Base-by-base conservation (phyloP, 2,329 filamentous ascomycete genomes). In the Arthroderma sp. region DNA sequence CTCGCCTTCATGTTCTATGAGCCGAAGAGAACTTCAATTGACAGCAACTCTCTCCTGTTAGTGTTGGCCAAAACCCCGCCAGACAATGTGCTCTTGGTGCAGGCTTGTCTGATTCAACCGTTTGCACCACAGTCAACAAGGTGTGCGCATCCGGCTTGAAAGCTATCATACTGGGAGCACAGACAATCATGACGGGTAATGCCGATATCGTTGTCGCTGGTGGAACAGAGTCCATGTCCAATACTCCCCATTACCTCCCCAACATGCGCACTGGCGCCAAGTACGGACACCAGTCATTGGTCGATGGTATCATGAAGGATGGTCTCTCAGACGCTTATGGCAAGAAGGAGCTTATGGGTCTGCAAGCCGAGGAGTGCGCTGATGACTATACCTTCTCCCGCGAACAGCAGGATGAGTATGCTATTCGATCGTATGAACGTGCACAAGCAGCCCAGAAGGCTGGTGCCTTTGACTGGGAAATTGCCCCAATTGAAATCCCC, bases 191-290 rank as follows among this genome's bases (percentile, higher is more conserved):
- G 65, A 94, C 88, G 44, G 89, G 91, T 55, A 94, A 86, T 62
- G 89, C 89, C 52, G 81, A 85, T 56, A 81, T 95, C 53, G 80
- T 98, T 52, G 86, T 98, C 48, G 91, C 88, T 53, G 91, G 88
- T 61, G 91, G 91, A 56, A 80, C 89, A 55, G 91, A 98, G 73
- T 94, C 87, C 73, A 98, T 98, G 91, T 94, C 88, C 61, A 96
- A 96, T 72, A 75, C 83, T 44, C 91, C 91, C 42, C 88, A 98
- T 73, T 98, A 98, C 73, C 82, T 95, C 43, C 84, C 87, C 52
- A 84, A 73, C 65, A 74, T 94, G 56, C 84, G 91, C 64, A 82
- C 69, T 53, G 91, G 91, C 55, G 80, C 83, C 66, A 96, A 96
- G 71, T 98, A 93, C 67, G 91, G 91, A 57, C 79, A 96, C 69